Evolutionary conservation across 1,139 yeast species (phyloP).

Genomic region (Yamadazyma dendronema): DNA sequence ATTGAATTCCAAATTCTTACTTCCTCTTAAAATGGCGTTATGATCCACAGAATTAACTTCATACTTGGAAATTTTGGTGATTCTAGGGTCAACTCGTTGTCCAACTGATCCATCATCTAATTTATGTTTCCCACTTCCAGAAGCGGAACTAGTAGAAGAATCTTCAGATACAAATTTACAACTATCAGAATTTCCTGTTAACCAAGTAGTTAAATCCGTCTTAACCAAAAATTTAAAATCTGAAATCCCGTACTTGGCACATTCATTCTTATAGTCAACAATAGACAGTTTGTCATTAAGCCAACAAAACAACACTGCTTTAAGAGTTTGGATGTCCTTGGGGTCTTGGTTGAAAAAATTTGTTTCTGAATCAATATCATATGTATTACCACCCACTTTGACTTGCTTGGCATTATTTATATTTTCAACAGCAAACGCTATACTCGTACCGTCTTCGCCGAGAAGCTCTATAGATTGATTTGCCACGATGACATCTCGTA

Average conservation of each 20-base stretch:
- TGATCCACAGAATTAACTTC: constrained; percentile 77
- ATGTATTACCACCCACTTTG: constrained; percentile 25
- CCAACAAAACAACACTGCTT: constrained; percentile 81
- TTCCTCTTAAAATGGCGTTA: constrained; percentile 76
- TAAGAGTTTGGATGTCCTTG: constrained; percentile 48
- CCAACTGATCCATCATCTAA: constrained; percentile 35
- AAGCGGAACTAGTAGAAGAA: constrained; percentile 4
- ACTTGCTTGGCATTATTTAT: constrained; percentile 39
- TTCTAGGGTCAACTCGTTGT: constrained; percentile 61
- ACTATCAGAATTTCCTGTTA: constrained; percentile 61
- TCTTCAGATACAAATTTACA: constrained; percentile 48
- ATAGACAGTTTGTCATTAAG: constrained; percentile 68
- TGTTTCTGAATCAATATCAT: constrained; percentile 47
- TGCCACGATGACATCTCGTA: constrained; percentile 9
- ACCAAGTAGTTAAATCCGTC: constrained; percentile 80
- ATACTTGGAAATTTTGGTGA: constrained; percentile 51
- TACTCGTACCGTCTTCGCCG: neutral
- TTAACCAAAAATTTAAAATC: constrained; percentile 84
- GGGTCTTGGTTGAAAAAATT: constrained; percentile 50
- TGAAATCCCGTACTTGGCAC: constrained; percentile 61
- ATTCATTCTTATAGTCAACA: constrained; percentile 77
- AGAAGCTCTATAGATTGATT: constrained; percentile 23
- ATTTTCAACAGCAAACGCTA: constrained; percentile 18
- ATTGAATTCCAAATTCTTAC: constrained; percentile 70
- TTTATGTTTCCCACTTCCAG: constrained; percentile 22